A percentile compares a stretch with the other conserved stretches of the same genome.
phyloP scores from a whole-genome alignment of 202 grass and related monocot genomes.

The Setaria italica region DNA sequence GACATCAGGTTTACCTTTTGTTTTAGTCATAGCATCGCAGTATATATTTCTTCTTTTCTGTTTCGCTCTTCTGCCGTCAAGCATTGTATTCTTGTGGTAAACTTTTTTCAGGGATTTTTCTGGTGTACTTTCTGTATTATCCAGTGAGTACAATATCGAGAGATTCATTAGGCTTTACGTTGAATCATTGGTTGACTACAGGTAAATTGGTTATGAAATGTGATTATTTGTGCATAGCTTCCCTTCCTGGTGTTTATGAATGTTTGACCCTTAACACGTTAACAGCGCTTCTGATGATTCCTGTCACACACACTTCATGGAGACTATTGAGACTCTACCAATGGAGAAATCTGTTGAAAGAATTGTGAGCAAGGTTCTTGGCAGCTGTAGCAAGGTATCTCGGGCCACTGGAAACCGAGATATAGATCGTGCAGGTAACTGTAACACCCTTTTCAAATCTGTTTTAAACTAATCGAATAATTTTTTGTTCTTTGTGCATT shows the following conservation, averaged over 20 bases:
- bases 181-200: conserved; percentile 78
- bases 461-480: conserved; percentile 22
- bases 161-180: conserved; percentile 77
- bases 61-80: conserved; percentile 11
- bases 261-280: conserved; percentile 30
- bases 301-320: conserved; percentile 53
- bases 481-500: conserved; percentile 25
- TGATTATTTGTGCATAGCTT: conserved; percentile 45
- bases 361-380: conserved; percentile 68
- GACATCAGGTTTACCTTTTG: conserved; percentile 56
- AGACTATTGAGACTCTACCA: conserved; percentile 66
- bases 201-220: conserved; percentile 56
- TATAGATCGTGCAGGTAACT: conserved; percentile 63
- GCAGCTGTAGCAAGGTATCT: conserved; percentile 58
- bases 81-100: conserved; percentile 10
- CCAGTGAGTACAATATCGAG: conserved; percentile 77
- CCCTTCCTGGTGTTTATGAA: conserved; percentile 13
- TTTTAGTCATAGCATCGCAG: background rate
- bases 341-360: conserved; percentile 66
- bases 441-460: conserved; percentile 27
- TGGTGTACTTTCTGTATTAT: conserved; percentile 77
- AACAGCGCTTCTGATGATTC: conserved; percentile 68
- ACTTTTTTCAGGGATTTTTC: conserved; percentile 75
- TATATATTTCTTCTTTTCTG: conserved; percentile 20
- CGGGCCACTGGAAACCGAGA: conserved; percentile 49